These are phyloP conservation scores for Fusarium buxicola DNA, from an alignment of 2,329 filamentous ascomycete species.

Conservation along the genomic window DNA sequence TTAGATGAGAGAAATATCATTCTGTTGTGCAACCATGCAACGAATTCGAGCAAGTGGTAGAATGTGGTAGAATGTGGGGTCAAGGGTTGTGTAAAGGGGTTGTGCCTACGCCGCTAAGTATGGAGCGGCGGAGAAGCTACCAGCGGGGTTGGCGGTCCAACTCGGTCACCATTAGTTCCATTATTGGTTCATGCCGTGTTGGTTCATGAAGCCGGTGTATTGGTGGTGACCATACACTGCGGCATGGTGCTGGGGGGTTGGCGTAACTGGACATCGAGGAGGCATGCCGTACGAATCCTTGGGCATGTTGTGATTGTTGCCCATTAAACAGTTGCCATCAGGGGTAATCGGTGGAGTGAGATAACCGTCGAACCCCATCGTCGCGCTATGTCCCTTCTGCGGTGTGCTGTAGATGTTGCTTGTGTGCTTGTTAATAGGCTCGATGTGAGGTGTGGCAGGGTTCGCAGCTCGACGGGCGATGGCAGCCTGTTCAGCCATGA, in stretches of 20 bases:
- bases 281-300: conserved; percentile 62
- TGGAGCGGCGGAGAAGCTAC: conserved; percentile 10
- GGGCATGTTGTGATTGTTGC: conserved; percentile 55
- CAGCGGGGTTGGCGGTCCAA: conserved; percentile 20
- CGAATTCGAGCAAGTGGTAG: conserved; percentile 49
- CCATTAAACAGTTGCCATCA: conserved; percentile 70
- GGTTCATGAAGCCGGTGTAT: conserved; percentile 55
- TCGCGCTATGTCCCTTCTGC: conserved; percentile 76
- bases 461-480: conserved; percentile 61
- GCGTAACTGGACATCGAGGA: conserved; percentile 71
- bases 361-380: conserved; percentile 77
- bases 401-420: conserved; percentile 78
- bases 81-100: conserved; percentile 27
- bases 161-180: conserved; percentile 44
- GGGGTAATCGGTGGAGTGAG: conserved; percentile 89
- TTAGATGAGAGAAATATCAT: conserved; percentile 51
- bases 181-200: conserved; percentile 57
- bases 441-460: conserved; percentile 71
- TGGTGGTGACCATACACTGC: conserved; percentile 51
- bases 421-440: conserved; percentile 64
- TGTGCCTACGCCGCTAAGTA: conserved; percentile 17
- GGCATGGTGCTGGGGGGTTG: conserved; percentile 63
- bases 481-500: conserved; percentile 69
- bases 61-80: conserved; percentile 42
- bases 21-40: conserved; percentile 46